Base-by-base conservation (phyloP, 306 rosid species). In the Dalbergia cochinchinensis region DNA sequence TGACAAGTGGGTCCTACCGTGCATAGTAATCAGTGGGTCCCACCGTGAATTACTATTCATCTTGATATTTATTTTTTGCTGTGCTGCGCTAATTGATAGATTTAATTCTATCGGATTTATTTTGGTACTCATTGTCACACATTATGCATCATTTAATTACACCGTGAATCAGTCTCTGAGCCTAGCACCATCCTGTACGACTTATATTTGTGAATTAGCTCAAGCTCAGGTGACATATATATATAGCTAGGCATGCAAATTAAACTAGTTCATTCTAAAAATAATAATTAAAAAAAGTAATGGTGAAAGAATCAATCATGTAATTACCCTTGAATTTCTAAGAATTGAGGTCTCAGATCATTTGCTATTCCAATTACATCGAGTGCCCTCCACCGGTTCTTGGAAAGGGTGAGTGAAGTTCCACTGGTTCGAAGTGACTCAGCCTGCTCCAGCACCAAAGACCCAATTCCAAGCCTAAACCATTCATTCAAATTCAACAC, bases 301-400 rank as follows among this genome's bases (percentile, higher is more conserved):
- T 47, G 53, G 3, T 10, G 53, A 47, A 47, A 47, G 53, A 47
- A 47, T 47, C 53, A 47, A 47, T 47, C 15, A 54, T 1, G 14
- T 7, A 35, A 3, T 12, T 86, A 92, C 98, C 97, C 97, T 94
- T 89, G 91, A 81, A 92, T 86, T 84, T 91, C 97, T 50, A 87
- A 82, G 80, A 88, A 92, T 13, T 92, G 97, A 34, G 80, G 63
- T 81, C 97, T 89, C 83, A 92, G 98, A 60, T 89, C 64, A 76
- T 85, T 69, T 6, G 97, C 98, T 55, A 94, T 91, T 50, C 97
- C 98, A 18, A 94, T 87, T n/a, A 91, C 93, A 87, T 94, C 94
- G 78, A 94, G 88, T 3, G 87, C 97, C 10, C 88, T 85, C 98
- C 98, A 94, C 6, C 97, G 97, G 7, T 94, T 94, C 81, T 92